phyloP scores from a whole-genome alignment of 2,329 filamentous ascomycete genomes.

The Clarireedia monteithiana region DNA sequence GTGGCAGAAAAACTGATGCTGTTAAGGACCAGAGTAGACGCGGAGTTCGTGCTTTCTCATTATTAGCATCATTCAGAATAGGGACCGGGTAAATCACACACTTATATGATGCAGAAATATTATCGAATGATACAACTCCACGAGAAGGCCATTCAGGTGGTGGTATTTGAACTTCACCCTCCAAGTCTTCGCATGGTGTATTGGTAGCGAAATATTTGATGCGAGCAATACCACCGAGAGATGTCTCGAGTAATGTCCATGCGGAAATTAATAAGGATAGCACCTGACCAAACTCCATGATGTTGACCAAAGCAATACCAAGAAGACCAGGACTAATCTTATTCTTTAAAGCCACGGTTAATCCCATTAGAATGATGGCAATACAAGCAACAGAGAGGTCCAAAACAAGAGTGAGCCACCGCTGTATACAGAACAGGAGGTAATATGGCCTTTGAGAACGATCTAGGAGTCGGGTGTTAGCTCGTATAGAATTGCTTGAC shows the following conservation, averaged over 20 bases:
- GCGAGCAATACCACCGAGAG: constrained; percentile 15
- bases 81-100: constrained; percentile 5
- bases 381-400: constrained; percentile 16
- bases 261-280: constrained; percentile 9
- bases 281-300: constrained; percentile 16
- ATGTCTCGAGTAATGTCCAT: constrained; percentile 18
- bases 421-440: constrained; percentile 46
- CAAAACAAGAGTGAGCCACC: constrained; percentile 43
- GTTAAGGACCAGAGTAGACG: constrained; percentile 21
- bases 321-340: constrained; percentile 16
- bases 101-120: constrained; percentile 23
- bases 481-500: constrained; percentile 16
- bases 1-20: constrained; percentile 26
- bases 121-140: constrained; percentile 12
- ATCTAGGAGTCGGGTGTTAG: constrained; percentile 41
- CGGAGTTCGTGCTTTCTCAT: neutral
- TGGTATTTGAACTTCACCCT: neutral
- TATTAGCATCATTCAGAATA: neutral
- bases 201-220: constrained; percentile 5
- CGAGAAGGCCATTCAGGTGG: constrained; percentile 8
- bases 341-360: constrained; percentile 24
- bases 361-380: constrained; percentile 25
- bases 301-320: constrained; percentile 22
- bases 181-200: constrained; percentile 4
- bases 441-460: constrained; percentile 49